Evolutionary conservation across 306 rosid species (phyloP), one percentile per base, ranked within the genome.

Genomic region (Mimosa pudica): DNA sequence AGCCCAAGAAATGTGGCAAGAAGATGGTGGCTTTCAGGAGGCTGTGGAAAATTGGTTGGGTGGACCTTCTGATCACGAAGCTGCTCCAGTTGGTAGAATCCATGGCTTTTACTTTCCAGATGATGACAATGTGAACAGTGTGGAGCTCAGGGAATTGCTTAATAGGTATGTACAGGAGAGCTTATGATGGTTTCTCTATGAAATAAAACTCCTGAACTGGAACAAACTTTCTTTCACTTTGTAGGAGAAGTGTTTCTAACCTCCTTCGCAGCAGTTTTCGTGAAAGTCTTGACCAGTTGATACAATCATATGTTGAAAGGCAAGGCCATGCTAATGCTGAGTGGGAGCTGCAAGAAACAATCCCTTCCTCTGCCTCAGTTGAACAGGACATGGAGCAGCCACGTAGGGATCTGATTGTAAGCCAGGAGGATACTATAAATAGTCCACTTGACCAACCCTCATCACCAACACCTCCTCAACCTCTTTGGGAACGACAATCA

Each of bases 211-310:
- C 17, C 45, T 69, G 8, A 78, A 79, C 64, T 63, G 30, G 67
- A 60, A 54, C 18, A 49, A 58, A n/a, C 11, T 16, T 33, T 69
- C 16, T 85, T 63, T 85, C 52, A 70, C 76, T 67, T 67, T 88
- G 86, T 92, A 96, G 99, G 92, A 96, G 99, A 85, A 91, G 99
- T 82, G 99, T 96, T 78, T 96, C 99, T 82, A 96, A 85, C 84
- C 97, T 96, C 83, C 93, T 95, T 62, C 89, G 87, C 54, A 96
- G 99, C 86, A 97, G 94, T 71, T 96, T 96, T 45, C 98, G 99
- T 18, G 97, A 93, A 74, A 93, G 89, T 85, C 98, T 96, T 64
- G 90, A 96, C 82, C 98, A 87, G 62, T 81, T 96, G 83, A 91
- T 96, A 79, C 98, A 90, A 80, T 91, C 99, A 73, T 96, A 93